Percentiles rank a stretch among this genome's conserved stretches.
phyloP scores from a whole-genome alignment of 768 basidiomycete genomes.

The Lactarius pseudohatsudake region DNA sequence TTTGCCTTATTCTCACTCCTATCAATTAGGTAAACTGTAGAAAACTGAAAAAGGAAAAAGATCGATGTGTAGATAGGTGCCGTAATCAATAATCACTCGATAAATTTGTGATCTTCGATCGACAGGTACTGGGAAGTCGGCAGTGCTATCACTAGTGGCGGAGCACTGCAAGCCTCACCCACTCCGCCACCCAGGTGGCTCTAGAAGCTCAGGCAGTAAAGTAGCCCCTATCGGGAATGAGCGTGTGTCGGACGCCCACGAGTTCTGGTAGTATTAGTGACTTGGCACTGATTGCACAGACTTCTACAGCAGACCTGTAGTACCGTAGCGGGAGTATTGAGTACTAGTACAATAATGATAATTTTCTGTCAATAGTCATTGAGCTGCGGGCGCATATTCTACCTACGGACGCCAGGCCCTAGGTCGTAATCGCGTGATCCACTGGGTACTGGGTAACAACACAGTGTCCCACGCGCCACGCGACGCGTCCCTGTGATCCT shows the following conservation, averaged over 20 bases:
- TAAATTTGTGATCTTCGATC: too few relatives aligned
- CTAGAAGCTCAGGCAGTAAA: background rate
- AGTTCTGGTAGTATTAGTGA: background rate
- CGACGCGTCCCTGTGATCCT: background rate
- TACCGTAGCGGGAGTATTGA: background rate
- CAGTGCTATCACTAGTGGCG: background rate
- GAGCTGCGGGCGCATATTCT: background rate
- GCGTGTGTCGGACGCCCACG: too few relatives aligned
- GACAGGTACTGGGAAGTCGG: background rate
- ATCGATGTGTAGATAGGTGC: too few relatives aligned
- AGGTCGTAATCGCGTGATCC: background rate
- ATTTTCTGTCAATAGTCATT: too few relatives aligned
- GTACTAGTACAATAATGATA: background rate
- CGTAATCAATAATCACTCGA: too few relatives aligned
- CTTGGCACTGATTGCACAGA: background rate
- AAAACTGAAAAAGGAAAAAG: too few relatives aligned
- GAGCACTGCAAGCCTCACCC: too few relatives aligned
- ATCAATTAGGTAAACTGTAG: too few relatives aligned
- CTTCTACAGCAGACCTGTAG: background rate
- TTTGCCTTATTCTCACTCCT: too few relatives aligned
- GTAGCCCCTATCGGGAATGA: background rate
- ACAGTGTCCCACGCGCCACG: background rate
- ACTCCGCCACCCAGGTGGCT: too few relatives aligned
- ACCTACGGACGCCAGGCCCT: background rate
- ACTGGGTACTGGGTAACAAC: background rate